phyloP scores from a whole-genome alignment of 1,139 yeast genomes.

The Suhomyces wounanorum region DNA sequence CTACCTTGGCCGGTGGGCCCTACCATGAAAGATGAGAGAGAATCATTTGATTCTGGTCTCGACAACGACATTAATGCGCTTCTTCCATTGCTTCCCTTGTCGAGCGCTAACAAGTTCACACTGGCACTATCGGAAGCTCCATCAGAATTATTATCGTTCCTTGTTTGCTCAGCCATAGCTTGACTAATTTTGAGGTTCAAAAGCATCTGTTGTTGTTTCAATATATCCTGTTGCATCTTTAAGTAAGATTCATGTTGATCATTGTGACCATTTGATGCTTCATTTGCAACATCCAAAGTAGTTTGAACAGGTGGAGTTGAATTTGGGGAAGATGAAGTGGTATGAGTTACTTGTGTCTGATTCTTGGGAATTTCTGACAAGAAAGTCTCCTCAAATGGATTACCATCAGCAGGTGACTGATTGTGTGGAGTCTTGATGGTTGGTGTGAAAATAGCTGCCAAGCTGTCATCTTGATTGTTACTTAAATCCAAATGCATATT shows the following conservation, averaged over 20 bases:
- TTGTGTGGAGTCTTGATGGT: slow-evolving; percentile 35
- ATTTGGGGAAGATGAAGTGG: slow-evolving; percentile 3
- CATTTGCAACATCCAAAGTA: neutral
- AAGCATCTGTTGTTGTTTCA: slow-evolving; percentile 42
- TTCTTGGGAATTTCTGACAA: slow-evolving; percentile 16
- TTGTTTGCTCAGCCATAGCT: neutral
- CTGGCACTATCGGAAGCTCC: neutral
- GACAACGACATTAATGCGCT: slow-evolving; percentile 8
- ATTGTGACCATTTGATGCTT: slow-evolving; percentile 11
- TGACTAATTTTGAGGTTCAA: slow-evolving; percentile 23
- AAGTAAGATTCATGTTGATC: slow-evolving; percentile 40
- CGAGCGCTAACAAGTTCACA: neutral
- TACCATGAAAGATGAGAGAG: slow-evolving; percentile 17
- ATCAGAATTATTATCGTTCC: neutral
- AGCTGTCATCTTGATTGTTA: slow-evolving; percentile 11
- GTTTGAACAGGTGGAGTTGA: slow-evolving; percentile 8
- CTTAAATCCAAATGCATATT: slow-evolving; percentile 14
- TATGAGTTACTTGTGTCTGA: slow-evolving; percentile 1
- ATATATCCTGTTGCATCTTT: slow-evolving; percentile 40
- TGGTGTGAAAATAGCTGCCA: slow-evolving; percentile 43
- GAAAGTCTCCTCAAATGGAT: slow-evolving; percentile 44
- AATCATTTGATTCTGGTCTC: slow-evolving; percentile 18
- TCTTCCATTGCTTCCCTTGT: slow-evolving; percentile 6
- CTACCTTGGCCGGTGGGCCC: slow-evolving; percentile 11
- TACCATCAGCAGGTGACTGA: slow-evolving; percentile 26